phyloP scores from a whole-genome alignment of 2,329 filamentous ascomycete genomes.

The Alternaria sp. region DNA sequence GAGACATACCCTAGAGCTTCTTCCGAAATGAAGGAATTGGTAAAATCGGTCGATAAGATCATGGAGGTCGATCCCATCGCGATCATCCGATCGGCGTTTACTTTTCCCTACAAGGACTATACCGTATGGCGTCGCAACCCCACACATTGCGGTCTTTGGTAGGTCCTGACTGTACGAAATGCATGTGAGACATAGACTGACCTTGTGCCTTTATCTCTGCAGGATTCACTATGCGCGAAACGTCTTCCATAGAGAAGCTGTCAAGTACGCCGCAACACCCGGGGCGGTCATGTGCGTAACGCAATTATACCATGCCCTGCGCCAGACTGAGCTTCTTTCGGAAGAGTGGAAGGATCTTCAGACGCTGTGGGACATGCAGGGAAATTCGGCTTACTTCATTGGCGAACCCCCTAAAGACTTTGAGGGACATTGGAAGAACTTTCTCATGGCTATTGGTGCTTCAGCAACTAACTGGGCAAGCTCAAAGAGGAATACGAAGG shows the following conservation, averaged over 20 bases:
- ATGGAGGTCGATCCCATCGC: background rate
- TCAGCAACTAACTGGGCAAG: background rate
- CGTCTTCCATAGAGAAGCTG: background rate
- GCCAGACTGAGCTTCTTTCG: background rate
- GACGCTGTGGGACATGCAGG: background rate
- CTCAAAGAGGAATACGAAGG: background rate
- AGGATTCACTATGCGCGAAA: background rate
- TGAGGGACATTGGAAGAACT: background rate
- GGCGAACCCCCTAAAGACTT: background rate
- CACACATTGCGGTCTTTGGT: background rate
- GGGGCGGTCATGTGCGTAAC: background rate
- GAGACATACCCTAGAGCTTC: background rate
- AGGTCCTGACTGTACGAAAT: rapidly evolving
- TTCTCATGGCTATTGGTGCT: background rate
- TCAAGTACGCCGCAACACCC: background rate
- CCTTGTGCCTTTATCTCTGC: rapidly evolving
- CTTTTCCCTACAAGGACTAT: background rate
- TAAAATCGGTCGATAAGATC: background rate
- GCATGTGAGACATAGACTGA: background rate
- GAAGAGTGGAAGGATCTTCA: background rate
- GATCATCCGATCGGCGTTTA: rapidly evolving
- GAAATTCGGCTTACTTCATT: background rate
- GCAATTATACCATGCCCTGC: background rate
- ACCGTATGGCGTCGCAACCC: background rate
- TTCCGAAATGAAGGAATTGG: background rate